Evolutionary conservation across 2,329 filamentous ascomycete genomes (phyloP), one percentile per base, ranked within the genome.

Genomic region (Cercospora sp.): DNA sequence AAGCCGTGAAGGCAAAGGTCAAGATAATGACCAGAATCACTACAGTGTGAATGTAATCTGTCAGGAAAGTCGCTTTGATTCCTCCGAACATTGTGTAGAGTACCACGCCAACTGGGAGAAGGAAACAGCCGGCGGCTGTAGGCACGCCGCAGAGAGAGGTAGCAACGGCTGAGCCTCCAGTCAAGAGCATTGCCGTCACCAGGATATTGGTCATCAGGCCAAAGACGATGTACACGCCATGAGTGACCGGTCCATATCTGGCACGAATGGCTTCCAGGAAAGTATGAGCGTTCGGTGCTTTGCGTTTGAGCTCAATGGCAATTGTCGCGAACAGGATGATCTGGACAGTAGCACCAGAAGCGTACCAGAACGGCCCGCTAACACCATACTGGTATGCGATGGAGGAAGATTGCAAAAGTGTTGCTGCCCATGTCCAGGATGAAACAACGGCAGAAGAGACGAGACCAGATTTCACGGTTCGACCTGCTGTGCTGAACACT

Each of bases 391-490:
- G 84, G 79, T 97, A 97, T 69, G 91, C 92, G 18, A 97, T 91
- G n/a, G 89, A 87, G 0, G 91, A 90, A 1, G 88, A 91, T 18
- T 76, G 74, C 8, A 78, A 63, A 13, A 77, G 66, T 3, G 75
- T 78, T 10, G 75, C 93, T 0, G 92, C 93, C 93, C 93, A 97
- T 0, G 93, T 97, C 93, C 94, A 97, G 5, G 90, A 93, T 16
- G 91, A 94, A 3, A 97, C 92, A n/a, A 97, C 93, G 16, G 93
- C 93, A 5, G 92, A 91, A 10, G 92, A 91, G 0, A 97, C 92
- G 13, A 97, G 84, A 53, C 93, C 94, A 8, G 92, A 93, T 78
- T 97, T 97, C 72, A 97, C 92, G 1, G 91, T 93, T 69, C 94
- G 86, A 18, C 93, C 93, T 60, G 93, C 93, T 0, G 93, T 97